A percentile compares a stretch with the other conserved stretches of the same genome.
phyloP scores from a whole-genome alignment of 176 grass and related monocot species.

The Aegilops bicornis region DNA sequence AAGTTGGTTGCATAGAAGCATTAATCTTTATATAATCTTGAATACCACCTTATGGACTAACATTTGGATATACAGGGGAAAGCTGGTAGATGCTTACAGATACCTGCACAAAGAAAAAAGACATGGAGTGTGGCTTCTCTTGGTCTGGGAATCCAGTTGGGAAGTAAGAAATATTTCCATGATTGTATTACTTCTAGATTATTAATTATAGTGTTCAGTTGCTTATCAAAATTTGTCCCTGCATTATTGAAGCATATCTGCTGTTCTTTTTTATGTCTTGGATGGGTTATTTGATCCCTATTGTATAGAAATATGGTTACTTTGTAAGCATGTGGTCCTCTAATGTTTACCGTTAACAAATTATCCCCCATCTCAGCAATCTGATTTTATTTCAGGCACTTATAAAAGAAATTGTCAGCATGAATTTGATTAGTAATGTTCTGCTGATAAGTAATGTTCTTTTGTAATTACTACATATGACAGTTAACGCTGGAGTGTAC shows the following conservation, averaged over 20 bases:
- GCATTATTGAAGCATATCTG: background rate
- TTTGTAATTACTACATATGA: constrained; percentile 4
- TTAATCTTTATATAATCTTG: constrained; percentile 15
- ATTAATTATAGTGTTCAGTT: constrained; percentile 9
- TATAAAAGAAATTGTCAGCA: background rate
- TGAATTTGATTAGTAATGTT: constrained; percentile 16
- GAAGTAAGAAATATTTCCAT: constrained; percentile 66
- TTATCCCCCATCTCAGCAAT: background rate
- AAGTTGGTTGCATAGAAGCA: constrained; percentile 5
- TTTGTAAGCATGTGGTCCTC: background rate
- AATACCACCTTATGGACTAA: constrained; percentile 25
- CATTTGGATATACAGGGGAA: constrained; percentile 62
- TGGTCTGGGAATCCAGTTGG: constrained; percentile 94
- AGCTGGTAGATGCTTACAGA: constrained; percentile 94
- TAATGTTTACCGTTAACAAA: background rate
- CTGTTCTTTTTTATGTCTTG: background rate
- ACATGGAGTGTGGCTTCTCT: constrained; percentile 80
- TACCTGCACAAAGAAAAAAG: constrained; percentile 82
- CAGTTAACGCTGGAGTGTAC: background rate
- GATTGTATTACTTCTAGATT: background rate
- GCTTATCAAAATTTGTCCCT: background rate
- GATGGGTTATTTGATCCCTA: constrained; percentile 2
- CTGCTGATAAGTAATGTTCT: constrained; percentile 16
- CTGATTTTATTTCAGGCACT: constrained; percentile 20
- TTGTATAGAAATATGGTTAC: background rate